A percentile compares a stretch with the other conserved stretches of the same genome.
phyloP scores from a whole-genome alignment of 352 stramenopile genomes.

The Globisporangium perplexum region DNA sequence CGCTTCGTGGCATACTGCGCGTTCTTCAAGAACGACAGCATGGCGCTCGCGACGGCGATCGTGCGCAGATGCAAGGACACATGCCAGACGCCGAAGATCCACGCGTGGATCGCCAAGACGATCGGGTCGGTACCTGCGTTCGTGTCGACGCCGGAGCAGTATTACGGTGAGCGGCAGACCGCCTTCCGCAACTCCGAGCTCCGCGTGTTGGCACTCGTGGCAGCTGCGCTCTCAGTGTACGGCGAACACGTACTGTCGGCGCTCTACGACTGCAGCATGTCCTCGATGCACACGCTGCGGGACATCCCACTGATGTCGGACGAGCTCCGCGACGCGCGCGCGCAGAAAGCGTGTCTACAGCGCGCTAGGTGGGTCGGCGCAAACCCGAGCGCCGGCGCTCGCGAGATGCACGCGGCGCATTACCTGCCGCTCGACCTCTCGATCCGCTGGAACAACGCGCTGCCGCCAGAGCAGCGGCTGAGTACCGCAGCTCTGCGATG shows the following conservation, averaged over 20 bases:
- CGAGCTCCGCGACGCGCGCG: neutral
- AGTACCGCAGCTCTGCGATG: neutral
- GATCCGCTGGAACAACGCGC: neutral
- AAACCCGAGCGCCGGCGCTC: neutral
- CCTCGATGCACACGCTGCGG: neutral
- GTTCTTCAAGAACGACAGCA: neutral
- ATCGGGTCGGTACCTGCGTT: neutral
- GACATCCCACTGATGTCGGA: slow-evolving; percentile 4
- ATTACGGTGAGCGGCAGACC: neutral
- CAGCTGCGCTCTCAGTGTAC: neutral
- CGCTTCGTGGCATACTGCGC: neutral
- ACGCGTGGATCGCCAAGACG: neutral
- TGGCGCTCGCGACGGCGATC: neutral
- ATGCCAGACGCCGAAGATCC: neutral
- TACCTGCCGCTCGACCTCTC: slow-evolving; percentile 1
- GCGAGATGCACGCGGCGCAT: slow-evolving; percentile 1
- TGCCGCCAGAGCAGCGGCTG: neutral
- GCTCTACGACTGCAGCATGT: neutral
- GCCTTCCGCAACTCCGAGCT: neutral
- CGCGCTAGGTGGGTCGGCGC: neutral
- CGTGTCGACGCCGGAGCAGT: neutral
- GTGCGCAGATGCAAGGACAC: neutral
- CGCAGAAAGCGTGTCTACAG: neutral
- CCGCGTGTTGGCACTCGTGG: neutral
- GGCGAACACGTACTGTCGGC: neutral